Conservation (phyloP, 352 stramenopile genomes). For the Pythium diclinum region DNA sequence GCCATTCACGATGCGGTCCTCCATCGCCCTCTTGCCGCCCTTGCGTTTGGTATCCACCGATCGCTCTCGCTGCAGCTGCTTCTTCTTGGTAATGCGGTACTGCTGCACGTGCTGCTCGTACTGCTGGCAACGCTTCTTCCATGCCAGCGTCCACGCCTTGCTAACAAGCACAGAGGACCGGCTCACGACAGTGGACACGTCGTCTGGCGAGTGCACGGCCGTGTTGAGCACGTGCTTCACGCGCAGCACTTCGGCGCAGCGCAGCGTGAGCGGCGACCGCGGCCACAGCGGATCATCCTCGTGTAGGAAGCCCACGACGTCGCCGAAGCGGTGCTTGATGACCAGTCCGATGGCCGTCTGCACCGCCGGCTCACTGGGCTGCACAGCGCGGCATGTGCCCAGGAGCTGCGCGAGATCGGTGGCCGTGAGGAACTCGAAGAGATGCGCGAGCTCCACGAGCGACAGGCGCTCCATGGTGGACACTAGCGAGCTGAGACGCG, state of each 20-base stretch:
- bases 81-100: constrained; percentile 67
- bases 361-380: constrained; percentile 32
- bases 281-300: constrained; percentile 54
- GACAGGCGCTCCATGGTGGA: constrained; percentile 58
- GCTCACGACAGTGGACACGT: constrained; percentile 29
- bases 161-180: constrained; percentile 56
- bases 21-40: constrained; percentile 29
- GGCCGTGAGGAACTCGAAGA: constrained; percentile 64
- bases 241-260: constrained; percentile 56
- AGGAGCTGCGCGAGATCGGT: constrained; percentile 50
- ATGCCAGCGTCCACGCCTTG: constrained; percentile 71
- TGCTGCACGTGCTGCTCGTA: constrained; percentile 78
- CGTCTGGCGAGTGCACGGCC: constrained; percentile 41
- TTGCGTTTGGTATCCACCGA: constrained; percentile 15
- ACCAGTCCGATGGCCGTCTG: constrained; percentile 58
- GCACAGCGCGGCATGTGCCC: constrained; percentile 41
- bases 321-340: constrained; percentile 51
- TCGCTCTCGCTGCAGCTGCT: constrained; percentile 48
- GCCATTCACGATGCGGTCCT: not conserved
- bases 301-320: constrained; percentile 49
- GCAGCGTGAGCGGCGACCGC: constrained; percentile 52
- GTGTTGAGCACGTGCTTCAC: constrained; percentile 55
- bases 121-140: constrained; percentile 61
- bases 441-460: constrained; percentile 44
- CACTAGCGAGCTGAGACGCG: not conserved